A percentile compares a stretch with the other conserved stretches of the same genome.
Conservation (phyloP, 352 stramenopile genomes). For the Globisporangium barbulae region DNA sequence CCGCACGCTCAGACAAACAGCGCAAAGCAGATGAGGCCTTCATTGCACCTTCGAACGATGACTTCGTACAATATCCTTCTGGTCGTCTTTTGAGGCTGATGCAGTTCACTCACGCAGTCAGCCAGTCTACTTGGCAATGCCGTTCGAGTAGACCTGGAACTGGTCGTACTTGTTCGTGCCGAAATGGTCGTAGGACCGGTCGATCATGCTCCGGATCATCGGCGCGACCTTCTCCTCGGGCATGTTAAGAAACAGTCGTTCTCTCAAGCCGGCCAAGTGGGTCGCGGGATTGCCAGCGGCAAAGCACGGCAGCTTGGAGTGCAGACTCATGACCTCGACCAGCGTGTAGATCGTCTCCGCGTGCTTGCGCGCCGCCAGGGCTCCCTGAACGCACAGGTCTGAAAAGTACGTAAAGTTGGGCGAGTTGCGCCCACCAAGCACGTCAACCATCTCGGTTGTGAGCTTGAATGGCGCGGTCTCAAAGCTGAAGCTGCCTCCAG, state of each 20-base stretch:
- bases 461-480: constrained; percentile 97
- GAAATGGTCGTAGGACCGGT: constrained; percentile 94
- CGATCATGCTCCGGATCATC: constrained; percentile 90
- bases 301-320: constrained; percentile 79
- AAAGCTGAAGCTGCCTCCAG: constrained; percentile 92
- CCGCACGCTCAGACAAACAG: not conserved
- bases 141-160: constrained; percentile 92
- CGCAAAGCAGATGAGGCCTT: not conserved
- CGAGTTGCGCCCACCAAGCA: constrained; percentile 91
- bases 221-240: constrained; percentile 52
- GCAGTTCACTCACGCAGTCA: not conserved
- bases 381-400: constrained; percentile 92
- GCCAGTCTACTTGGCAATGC: constrained; percentile 73
- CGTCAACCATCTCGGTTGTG: constrained; percentile 93
- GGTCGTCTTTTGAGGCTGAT: not conserved
- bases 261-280: constrained; percentile 42
- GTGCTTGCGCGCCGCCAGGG: constrained; percentile 89
- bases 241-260: constrained; percentile 70
- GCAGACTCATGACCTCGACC: constrained; percentile 93
- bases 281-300: constrained; percentile 27
- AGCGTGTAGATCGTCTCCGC: constrained; percentile 93
- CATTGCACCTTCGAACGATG: not conserved
- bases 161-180: constrained; percentile 95
- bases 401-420: constrained; percentile 92
- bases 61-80: constrained; percentile 6